Percentiles rank a stretch among this genome's conserved stretches.
Conservation (phyloP, 305 asterid species). For the Euphrasia arctica region DNA sequence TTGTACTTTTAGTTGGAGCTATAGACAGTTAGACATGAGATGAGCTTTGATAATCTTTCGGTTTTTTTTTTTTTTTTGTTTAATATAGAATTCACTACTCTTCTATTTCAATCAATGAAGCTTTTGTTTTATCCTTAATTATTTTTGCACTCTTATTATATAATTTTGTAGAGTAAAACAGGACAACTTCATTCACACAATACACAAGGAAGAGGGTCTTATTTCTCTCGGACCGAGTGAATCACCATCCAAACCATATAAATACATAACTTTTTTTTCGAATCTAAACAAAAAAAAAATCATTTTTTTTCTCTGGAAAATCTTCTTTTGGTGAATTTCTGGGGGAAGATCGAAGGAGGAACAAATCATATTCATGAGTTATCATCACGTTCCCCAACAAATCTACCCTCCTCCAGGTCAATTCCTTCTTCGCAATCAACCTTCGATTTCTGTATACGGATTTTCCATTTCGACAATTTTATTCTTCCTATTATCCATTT, state of each 20-base stretch:
- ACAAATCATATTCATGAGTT: conserved; percentile 30
- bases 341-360: conserved; percentile 17
- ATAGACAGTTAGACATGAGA: conserved; percentile 31
- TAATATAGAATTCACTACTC: conserved; percentile 16
- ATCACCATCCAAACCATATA: too few species aligned
- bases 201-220: too few species aligned
- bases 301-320: background rate
- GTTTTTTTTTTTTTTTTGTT: conserved; percentile 27
- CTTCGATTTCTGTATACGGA: background rate
- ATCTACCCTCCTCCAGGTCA: conserved; percentile 50
- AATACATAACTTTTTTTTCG: too few species aligned
- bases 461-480: background rate
- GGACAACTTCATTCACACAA: too few species aligned
- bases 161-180: background rate
- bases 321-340: conserved; percentile 1
- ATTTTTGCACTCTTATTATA: background rate
- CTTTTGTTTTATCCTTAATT: conserved; percentile 8
- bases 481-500: too few species aligned
- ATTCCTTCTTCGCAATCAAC: conserved; percentile 6
- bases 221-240: too few species aligned
- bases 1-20: conserved; percentile 31
- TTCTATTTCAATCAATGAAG: conserved; percentile 10
- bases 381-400: conserved; percentile 38
- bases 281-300: background rate
- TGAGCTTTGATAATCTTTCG: conserved; percentile 31